These are phyloP conservation scores for Pythium aristosporum DNA, from an alignment of 352 stramenopile species.

Conservation along the genomic window DNA sequence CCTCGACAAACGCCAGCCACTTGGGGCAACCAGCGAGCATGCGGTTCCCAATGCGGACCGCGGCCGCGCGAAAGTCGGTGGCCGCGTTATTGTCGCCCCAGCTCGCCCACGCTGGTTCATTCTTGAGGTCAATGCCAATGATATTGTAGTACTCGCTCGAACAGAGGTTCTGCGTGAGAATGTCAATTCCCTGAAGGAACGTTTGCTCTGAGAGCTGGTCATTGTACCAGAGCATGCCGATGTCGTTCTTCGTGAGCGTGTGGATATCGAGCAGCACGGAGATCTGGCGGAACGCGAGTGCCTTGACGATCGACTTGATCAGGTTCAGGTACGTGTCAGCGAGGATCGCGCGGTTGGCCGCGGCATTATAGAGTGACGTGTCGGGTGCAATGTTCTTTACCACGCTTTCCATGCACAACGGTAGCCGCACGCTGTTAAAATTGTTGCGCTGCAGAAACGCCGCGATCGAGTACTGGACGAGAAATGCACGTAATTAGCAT, in stretches of 20 bases:
- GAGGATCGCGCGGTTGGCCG: slow-evolving; percentile 59
- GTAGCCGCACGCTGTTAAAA: slow-evolving; percentile 72
- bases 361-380: slow-evolving; percentile 30
- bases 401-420: slow-evolving; percentile 47
- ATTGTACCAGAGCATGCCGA: slow-evolving; percentile 38
- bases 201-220: slow-evolving; percentile 26
- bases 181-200: slow-evolving; percentile 38
- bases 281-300: slow-evolving; percentile 41
- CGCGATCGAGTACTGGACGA: slow-evolving; percentile 56
- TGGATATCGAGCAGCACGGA: slow-evolving; percentile 41
- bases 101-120: slow-evolving; percentile 49
- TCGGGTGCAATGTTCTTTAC: slow-evolving; percentile 33
- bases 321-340: slow-evolving; percentile 35
- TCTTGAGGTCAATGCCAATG: slow-evolving; percentile 74
- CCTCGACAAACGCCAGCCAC: slow-evolving; percentile 77
- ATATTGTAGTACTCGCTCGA: slow-evolving; percentile 66
- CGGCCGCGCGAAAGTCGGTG: slow-evolving; percentile 49
- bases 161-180: slow-evolving; percentile 44
- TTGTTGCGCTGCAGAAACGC: slow-evolving; percentile 68
- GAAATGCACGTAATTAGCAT: not conserved
- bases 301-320: slow-evolving; percentile 44
- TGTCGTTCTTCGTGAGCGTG: slow-evolving; percentile 34
- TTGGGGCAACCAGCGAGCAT: slow-evolving; percentile 67
- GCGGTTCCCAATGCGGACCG: slow-evolving; percentile 50
- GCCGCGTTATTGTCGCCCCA: slow-evolving; percentile 46